Evolutionary conservation across 164 flowering plant species (phyloP).

Genomic region (Piper longum): DNA sequence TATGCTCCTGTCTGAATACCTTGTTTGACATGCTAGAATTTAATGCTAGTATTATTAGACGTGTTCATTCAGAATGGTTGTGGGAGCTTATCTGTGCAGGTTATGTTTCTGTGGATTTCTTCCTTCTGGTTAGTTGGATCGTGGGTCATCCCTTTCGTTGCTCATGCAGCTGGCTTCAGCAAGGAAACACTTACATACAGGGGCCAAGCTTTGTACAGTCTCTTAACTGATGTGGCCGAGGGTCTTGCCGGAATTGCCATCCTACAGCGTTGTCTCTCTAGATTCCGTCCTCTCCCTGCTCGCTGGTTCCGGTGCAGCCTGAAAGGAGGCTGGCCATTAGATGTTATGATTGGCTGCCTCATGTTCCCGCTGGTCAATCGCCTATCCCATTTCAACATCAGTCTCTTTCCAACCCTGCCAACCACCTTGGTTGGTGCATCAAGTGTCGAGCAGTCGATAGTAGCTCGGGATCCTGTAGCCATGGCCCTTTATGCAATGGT

Average conservation of each 20-base stretch:
- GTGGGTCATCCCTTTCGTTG: slow-evolving; percentile 83
- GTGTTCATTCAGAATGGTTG: background rate
- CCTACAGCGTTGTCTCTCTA: slow-evolving; percentile 69
- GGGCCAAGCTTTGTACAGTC: slow-evolving; percentile 92
- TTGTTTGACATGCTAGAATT: background rate
- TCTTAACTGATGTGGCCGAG: slow-evolving; percentile 80
- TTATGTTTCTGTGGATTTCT: slow-evolving; percentile 85
- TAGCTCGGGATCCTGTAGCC: slow-evolving; percentile 90
- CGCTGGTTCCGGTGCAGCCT: slow-evolving; percentile 82
- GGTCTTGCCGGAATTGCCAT: slow-evolving; percentile 93
- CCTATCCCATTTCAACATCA: slow-evolving; percentile 76
- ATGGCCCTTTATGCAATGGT: slow-evolving; percentile 82
- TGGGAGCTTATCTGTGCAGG: slow-evolving; percentile 33
- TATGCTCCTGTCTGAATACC: background rate
- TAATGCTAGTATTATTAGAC: background rate
- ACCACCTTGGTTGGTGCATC: slow-evolving; percentile 64
- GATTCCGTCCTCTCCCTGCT: slow-evolving; percentile 67
- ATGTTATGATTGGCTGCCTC: slow-evolving; percentile 76
- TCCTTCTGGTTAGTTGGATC: slow-evolving; percentile 96
- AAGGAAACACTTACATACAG: slow-evolving; percentile 70
- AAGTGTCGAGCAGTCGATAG: slow-evolving; percentile 84
- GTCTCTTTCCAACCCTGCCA: slow-evolving; percentile 57
- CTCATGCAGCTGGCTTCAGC: slow-evolving; percentile 66
- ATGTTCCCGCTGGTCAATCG: slow-evolving; percentile 91
- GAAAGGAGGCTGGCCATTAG: slow-evolving; percentile 68